phyloP scores from a whole-genome alignment of 192 early-diverging fungal species.

The Backusella parvicylindrica region DNA sequence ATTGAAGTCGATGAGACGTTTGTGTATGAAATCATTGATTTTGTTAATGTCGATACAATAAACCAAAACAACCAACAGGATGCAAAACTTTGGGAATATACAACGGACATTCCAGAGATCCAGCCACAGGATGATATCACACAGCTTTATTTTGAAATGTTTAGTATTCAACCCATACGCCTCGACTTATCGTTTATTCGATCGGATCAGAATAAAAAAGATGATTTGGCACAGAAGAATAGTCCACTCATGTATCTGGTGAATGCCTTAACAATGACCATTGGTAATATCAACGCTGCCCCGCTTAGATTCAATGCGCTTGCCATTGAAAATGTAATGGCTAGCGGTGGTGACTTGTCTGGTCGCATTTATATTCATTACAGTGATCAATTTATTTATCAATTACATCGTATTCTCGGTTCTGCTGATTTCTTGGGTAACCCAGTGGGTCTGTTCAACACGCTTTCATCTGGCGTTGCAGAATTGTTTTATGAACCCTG shows the following conservation, averaged over 20 bases:
- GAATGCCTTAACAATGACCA: constrained; percentile 93
- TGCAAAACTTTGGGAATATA: constrained; percentile 46
- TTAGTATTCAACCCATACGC: constrained; percentile 92
- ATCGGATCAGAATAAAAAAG: constrained; percentile 61
- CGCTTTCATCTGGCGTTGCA: constrained; percentile 87
- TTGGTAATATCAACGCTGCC: constrained; percentile 96
- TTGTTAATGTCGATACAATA: constrained; percentile 75
- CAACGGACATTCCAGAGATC: constrained; percentile 68
- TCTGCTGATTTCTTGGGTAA: constrained; percentile 97
- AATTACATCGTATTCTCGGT: constrained; percentile 84
- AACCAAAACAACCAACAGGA: constrained; percentile 22
- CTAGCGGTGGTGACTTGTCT: constrained; percentile 67
- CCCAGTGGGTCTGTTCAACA: constrained; percentile 96
- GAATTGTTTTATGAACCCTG: constrained; percentile 99
- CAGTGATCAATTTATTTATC: constrained; percentile 85
- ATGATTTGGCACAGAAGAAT: constrained; percentile 47
- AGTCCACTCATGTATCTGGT: constrained; percentile 62
- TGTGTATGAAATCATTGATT: constrained; percentile 80
- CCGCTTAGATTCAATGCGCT: constrained; percentile 88
- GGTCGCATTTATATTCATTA: constrained; percentile 86
- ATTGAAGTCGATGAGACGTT: constrained; percentile 95
- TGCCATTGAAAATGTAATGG: constrained; percentile 83
- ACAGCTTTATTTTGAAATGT: constrained; percentile 90
- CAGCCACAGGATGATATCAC: constrained; percentile 61
- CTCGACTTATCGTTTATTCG: constrained; percentile 95